Conservation (phyloP, 805 yeast genomes). For the Wickerhamomyces sydowiorum region DNA sequence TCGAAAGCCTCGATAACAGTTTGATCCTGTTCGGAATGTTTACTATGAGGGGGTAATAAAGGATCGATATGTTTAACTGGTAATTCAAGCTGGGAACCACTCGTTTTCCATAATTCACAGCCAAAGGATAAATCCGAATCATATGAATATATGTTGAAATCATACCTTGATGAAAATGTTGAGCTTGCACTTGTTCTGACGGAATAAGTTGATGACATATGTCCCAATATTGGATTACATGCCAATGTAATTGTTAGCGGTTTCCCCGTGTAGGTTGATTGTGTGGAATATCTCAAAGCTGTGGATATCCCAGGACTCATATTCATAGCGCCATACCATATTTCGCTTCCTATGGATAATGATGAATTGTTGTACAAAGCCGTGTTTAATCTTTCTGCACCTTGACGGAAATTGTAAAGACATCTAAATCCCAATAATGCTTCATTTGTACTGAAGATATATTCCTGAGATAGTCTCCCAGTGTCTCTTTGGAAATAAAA, state of each 20-base stretch:
- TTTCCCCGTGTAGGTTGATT: constrained; percentile 79
- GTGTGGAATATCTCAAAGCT: constrained; percentile 78
- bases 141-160: constrained; percentile 86
- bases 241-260: constrained; percentile 87
- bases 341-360: constrained; percentile 73
- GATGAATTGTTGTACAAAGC: constrained; percentile 55
- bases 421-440: constrained; percentile 76
- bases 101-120: constrained; percentile 68
- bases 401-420: constrained; percentile 54
- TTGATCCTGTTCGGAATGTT: constrained; percentile 27
- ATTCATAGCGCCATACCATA: constrained; percentile 80
- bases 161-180: constrained; percentile 78
- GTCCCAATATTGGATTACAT: constrained; percentile 86
- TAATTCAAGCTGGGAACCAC: constrained; percentile 10
- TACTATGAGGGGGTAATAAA: constrained; percentile 26
- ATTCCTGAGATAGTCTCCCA: constrained; percentile 62
- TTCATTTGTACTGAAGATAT: constrained; percentile 79
- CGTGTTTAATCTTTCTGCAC: constrained; percentile 31
- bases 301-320: constrained; percentile 89
- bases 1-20: constrained; percentile 47
- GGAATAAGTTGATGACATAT: constrained; percentile 80
- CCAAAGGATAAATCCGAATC: constrained; percentile 85
- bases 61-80: constrained; percentile 16
- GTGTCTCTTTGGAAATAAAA: constrained; percentile 66
- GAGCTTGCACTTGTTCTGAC: constrained; percentile 72